phyloP scores from a whole-genome alignment of 2,329 filamentous ascomycete species.

The Coniochaeta pulveracea region DNA sequence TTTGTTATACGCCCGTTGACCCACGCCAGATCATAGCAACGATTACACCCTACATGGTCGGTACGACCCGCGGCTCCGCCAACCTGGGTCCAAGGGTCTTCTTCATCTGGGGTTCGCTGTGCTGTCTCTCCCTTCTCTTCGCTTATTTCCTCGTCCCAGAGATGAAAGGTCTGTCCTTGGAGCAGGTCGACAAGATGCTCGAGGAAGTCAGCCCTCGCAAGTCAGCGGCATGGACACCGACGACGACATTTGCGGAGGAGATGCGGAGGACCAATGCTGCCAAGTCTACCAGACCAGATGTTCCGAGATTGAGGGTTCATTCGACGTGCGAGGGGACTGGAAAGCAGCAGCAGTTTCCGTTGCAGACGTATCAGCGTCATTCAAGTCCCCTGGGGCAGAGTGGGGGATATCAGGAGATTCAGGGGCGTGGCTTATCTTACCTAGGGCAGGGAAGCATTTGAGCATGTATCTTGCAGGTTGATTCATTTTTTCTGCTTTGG shows the following conservation, averaged over 20 bases:
- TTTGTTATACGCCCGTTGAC: background rate
- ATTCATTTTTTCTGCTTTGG: too few species aligned
- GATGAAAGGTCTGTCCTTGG: conserved; percentile 18
- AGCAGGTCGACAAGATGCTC: conserved; percentile 19
- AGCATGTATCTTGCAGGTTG: too few species aligned
- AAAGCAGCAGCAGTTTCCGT: too few species aligned
- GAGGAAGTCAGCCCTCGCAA: conserved; percentile 14
- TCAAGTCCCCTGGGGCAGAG: too few species aligned
- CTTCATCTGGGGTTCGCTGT: conserved; percentile 18
- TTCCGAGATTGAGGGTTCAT: too few species aligned
- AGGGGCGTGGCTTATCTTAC: too few species aligned
- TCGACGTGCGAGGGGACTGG: too few species aligned
- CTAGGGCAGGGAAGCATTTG: too few species aligned
- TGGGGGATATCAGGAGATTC: too few species aligned
- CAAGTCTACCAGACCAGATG: too few species aligned
- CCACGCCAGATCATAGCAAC: conserved; percentile 29
- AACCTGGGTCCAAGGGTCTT: conserved; percentile 25
- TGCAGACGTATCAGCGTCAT: too few species aligned
- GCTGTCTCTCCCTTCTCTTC: conserved; percentile 12
- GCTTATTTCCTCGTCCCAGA: conserved; percentile 18
- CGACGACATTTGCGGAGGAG: conserved; percentile 14
- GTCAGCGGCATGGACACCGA: conserved; percentile 13
- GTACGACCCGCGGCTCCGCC: conserved; percentile 31
- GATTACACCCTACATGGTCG: conserved; percentile 59
- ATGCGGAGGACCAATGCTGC: conserved; percentile 12